phyloP scores from a whole-genome alignment of 306 rosid species.

The Delonix regia region DNA sequence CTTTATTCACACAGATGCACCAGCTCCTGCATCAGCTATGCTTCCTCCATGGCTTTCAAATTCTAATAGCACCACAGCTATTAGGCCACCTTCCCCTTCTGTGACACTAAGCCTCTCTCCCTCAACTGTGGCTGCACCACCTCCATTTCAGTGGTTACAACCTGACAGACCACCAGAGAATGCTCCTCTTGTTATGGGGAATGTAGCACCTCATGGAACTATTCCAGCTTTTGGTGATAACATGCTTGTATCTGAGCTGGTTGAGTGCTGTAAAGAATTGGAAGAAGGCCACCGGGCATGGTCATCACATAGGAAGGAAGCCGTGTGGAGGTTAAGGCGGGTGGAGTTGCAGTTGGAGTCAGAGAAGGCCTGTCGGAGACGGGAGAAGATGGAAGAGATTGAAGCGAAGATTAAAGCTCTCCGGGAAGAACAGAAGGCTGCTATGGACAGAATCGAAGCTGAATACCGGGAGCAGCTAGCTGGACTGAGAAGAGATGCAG shows the following conservation, averaged over 20 bases:
- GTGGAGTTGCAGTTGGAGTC: constrained; percentile 93
- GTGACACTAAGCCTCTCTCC: constrained; percentile 86
- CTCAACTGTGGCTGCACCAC: constrained; percentile 67
- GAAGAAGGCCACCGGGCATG: constrained; percentile 88
- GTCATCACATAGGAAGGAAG: constrained; percentile 87
- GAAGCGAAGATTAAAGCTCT: constrained; percentile 86
- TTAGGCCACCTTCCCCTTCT: constrained; percentile 79
- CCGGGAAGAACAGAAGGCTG: constrained; percentile 74
- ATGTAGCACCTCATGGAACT: constrained; percentile 59
- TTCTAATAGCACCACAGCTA: constrained; percentile 53
- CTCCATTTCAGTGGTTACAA: constrained; percentile 82
- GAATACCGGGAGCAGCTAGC: constrained; percentile 84
- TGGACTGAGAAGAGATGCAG: constrained; percentile 86
- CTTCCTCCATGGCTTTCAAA: constrained; percentile 95
- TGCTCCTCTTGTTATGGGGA: constrained; percentile 53
- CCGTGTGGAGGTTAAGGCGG: constrained; percentile 81
- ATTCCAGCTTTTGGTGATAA: constrained; percentile 59
- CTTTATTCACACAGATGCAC: constrained; percentile 63
- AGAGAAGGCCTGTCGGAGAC: constrained; percentile 73
- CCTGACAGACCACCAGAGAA: constrained; percentile 70
- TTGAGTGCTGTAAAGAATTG: constrained; percentile 85
- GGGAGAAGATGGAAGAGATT: constrained; percentile 82
- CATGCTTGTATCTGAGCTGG: constrained; percentile 65
- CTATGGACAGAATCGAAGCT: constrained; percentile 80
- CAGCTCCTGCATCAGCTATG: constrained; percentile 52